Base-by-base conservation (phyloP, 257 asterid species). In the Ajuga chamaepitys region DNA sequence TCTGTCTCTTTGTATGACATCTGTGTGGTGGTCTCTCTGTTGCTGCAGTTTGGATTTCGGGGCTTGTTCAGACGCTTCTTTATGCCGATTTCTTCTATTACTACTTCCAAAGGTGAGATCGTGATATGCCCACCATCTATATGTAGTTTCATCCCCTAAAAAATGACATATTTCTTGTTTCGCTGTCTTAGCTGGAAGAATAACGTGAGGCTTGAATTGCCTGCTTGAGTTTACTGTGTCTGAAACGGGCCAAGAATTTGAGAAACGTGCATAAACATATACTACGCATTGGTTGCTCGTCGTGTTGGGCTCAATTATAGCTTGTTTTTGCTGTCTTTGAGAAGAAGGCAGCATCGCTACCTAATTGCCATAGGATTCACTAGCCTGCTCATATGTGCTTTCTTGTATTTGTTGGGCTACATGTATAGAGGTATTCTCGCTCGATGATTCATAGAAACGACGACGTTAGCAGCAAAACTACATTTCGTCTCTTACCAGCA, bases 21-120 rank as follows among this genome's bases (percentile, higher is more conserved):
- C 12, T 48, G 9, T 9, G 21, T 32, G 37, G 44, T 24, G 10
- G 62, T 64, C 44, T 52, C 61, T 69, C 56, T 42, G 65, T 57
- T 7, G 13, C 8, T 67, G 80, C 88, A 89, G 95, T 93, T 68
- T 89, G 95, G 96, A 72, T 83, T 51, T 66, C 93, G 9, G 95
- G 96, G 64, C 77, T 89, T 28, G 79, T 81, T 52, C 96, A 89
- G 74, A 89, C 96, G 25, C 66, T 82, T 64, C 86, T 89, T 20
- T 89, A 89, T 42, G 95, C 90, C 24, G 96, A 89, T 85, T 89
- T 89, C 92, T 89, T 89, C 72, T 89, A 86, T 65, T 89, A 89
- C 59, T 89, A 89, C 86, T 86, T 86, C 86, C 89, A 86, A 82
- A 89, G 93, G 95, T 89, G 58, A 60, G 24, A 41, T 7, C 9